Base-by-base conservation (phyloP, 805 yeast genomes). In the Schwanniomyces yamadae region DNA sequence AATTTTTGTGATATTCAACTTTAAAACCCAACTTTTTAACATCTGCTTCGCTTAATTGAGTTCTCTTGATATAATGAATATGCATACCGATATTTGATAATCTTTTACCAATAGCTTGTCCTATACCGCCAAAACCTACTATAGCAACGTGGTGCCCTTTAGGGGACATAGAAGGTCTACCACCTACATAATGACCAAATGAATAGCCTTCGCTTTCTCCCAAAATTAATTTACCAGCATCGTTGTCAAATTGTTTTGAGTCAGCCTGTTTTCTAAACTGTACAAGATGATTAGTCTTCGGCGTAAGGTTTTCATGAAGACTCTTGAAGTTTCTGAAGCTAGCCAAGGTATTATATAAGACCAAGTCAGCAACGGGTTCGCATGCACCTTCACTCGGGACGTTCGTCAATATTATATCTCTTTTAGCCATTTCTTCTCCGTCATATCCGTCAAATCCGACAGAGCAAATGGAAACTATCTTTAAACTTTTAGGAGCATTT, bases 51-150 rank as follows among this genome's bases (percentile, higher is more conserved):
- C 70, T 36, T 34, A 78, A 57, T 23, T 63, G 57, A 0, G 65
- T 63, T 48, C 89, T 68, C 46, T 82, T 83, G 36, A 77, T 69
- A 45, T 84, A 84, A 38, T 71, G 71, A 23, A 85, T 66, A 14
- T 73, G 59, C 84, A 84, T 79, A 4, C 86, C 88, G 21, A 85
- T 55, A n/a, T 61, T 63, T 31, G 63, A 34, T 40, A 85, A 65
- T 48, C 82, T 70, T 31, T 57, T 59, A 3, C 80, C 93, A 39
- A 83, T 76, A 20, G 71, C 67, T 52, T 73, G 72, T 6, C 95
- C 95, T 47, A 85, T 85, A 14, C 77, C 67, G 1, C 95, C 95
- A 49, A 84, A 80, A 0, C 95, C 95, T 3, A 83, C 75, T 22
- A 85, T 70, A 3, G 80, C 77, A 1, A 71, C 88, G 16, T 63